Conservation (phyloP, 106 monocot species). For the Dendrobium nobile region DNA sequence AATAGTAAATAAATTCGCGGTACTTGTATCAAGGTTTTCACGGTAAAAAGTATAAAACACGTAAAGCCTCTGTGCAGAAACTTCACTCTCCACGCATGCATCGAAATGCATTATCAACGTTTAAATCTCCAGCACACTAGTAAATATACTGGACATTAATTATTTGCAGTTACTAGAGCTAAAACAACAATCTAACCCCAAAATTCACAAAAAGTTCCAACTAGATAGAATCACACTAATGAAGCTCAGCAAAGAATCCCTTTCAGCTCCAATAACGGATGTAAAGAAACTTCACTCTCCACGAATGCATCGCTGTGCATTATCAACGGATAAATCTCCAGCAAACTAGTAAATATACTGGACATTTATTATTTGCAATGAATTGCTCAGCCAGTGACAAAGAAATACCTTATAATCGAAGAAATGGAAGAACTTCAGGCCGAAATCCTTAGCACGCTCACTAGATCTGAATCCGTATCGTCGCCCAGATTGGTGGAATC, state of each 20-base stretch:
- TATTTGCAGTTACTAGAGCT: not conserved
- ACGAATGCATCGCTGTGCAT: not conserved
- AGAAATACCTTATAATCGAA: not conserved
- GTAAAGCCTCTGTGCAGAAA: not conserved
- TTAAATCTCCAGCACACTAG: not conserved
- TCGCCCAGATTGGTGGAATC: not conserved
- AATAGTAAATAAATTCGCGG: no score
- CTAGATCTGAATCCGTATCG: not conserved
- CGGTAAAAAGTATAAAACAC: no score
- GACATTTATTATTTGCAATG: not conserved
- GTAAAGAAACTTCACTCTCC: not conserved
- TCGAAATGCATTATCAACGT: not conserved
- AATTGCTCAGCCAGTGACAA: not conserved
- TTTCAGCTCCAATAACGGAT: not conserved
- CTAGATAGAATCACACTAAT: not conserved
- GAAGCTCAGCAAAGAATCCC: not conserved
- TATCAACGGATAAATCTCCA: not conserved
- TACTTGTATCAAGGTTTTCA: not conserved
- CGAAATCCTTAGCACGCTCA: not conserved
- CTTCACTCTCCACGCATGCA: not conserved
- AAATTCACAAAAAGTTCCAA: not conserved
- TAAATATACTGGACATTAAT: not conserved
- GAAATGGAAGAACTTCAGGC: not conserved
- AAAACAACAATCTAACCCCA: not conserved
- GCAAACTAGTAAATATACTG: not conserved